A percentile compares a stretch with the other conserved stretches of the same genome.
Conservation (phyloP, 176 grass and related monocot genomes). For the Rhynchospora pubera region DNA sequence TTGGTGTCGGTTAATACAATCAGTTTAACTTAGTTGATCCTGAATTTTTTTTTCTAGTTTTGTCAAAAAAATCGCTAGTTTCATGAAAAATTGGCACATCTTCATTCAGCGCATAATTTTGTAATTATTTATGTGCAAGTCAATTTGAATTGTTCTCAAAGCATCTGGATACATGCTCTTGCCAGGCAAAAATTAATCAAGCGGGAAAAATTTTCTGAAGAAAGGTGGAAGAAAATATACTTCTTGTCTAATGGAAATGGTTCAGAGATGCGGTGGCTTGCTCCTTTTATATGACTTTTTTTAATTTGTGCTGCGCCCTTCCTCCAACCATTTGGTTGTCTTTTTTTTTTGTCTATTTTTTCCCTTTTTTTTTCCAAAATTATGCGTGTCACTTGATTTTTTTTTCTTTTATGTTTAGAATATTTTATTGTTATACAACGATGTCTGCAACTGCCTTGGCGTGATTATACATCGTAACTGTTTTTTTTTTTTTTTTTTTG, state of each 20-base stretch:
- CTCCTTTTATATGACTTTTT: conserved; percentile 65
- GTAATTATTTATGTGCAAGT: neutral
- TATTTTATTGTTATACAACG: neutral
- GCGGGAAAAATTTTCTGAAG: conserved; percentile 76
- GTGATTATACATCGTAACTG: neutral
- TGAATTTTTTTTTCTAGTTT: conserved; percentile 11
- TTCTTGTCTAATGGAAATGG: conserved; percentile 99
- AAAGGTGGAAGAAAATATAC: conserved; percentile 93
- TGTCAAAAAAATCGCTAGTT: neutral
- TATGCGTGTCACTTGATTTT: neutral
- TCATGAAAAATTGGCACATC: conserved; percentile 2
- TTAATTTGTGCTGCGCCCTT: conserved; percentile 14
- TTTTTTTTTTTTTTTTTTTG: too few species aligned
- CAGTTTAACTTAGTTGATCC: neutral
- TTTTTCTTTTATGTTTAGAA: neutral
- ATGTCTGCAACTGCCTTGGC: neutral
- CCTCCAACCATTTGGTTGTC: neutral
- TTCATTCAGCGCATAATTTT: neutral
- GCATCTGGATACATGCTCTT: conserved; percentile 16
- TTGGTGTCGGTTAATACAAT: neutral
- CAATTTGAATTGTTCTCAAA: conserved; percentile 10
- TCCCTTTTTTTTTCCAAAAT: neutral
- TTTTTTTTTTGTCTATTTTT: neutral
- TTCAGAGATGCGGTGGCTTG: conserved; percentile 95
- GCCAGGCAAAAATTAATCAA: conserved; percentile 89